Evolutionary conservation across 192 early-diverging fungal species (phyloP).

Genomic region (Podila epigama): DNA sequence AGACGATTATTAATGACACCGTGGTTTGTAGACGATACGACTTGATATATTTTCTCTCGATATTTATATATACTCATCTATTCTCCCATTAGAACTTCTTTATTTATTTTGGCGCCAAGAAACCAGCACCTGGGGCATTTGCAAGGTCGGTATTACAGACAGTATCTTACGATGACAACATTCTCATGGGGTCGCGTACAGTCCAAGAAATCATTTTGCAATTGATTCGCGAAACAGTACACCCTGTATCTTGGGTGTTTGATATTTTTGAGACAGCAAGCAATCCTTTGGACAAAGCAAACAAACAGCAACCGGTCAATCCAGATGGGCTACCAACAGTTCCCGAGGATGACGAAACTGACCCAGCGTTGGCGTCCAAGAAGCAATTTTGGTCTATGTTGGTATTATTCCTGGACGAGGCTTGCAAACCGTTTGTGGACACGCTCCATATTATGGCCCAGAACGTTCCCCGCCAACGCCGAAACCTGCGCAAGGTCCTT

Average conservation of each 20-base stretch:
- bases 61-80: neutral
- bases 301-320: constrained; percentile 12
- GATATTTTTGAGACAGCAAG: constrained; percentile 10
- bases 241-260: constrained; percentile 22
- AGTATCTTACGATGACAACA: constrained; percentile 45
- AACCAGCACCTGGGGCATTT: constrained; percentile 60
- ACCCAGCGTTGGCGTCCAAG: neutral
- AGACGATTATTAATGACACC: neutral
- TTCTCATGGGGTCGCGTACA: constrained; percentile 47
- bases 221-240: constrained; percentile 18
- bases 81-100: constrained; percentile 57
- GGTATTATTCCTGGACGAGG: constrained; percentile 21
- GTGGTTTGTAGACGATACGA: neutral
- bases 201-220: constrained; percentile 18
- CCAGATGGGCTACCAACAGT: constrained; percentile 8
- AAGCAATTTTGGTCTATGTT: constrained; percentile 9
- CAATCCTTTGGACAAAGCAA: too few species aligned
- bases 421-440: constrained; percentile 59
- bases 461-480: constrained; percentile 67
- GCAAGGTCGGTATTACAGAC: constrained; percentile 59
- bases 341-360: neutral
- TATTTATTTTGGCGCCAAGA: constrained; percentile 46
- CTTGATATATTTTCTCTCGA: neutral
- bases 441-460: constrained; percentile 61
- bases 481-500: constrained; percentile 65